Conservation (phyloP, 2,329 filamentous ascomycete species). For the Mariannaea elegans region DNA sequence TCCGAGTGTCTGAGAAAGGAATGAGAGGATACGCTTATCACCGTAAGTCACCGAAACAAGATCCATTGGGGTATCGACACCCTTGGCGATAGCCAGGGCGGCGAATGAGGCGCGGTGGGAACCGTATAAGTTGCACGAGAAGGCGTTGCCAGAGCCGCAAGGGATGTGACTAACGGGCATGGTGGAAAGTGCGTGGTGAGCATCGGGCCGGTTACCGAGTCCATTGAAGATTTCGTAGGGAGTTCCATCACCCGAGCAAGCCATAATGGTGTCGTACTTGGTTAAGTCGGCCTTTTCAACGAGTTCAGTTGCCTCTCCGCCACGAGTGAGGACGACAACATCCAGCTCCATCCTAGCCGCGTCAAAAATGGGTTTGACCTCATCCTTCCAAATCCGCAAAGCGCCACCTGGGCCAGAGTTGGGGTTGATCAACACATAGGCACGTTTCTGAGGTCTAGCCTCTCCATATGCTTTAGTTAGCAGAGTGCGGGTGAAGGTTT, state of each 20-base stretch:
- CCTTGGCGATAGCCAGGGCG: constrained; percentile 87
- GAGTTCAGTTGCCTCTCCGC: constrained; percentile 82
- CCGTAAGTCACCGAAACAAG: constrained; percentile 89
- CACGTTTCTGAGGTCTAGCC: constrained; percentile 75
- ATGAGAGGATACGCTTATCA: constrained; percentile 77
- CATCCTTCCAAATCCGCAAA: constrained; percentile 74
- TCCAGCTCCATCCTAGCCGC: constrained; percentile 83
- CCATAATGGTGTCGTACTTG: constrained; percentile 84
- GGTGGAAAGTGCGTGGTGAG: constrained; percentile 75
- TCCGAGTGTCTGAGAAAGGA: constrained; percentile 89
- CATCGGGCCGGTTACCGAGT: constrained; percentile 79
- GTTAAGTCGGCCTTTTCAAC: constrained; percentile 79
- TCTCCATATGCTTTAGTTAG: constrained; percentile 75
- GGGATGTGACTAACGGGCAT: constrained; percentile 88
- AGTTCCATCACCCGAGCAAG: constrained; percentile 91
- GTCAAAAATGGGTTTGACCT: constrained; percentile 83
- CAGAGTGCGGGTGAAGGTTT: constrained; percentile 73
- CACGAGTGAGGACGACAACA: constrained; percentile 73
- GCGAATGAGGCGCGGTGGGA: constrained; percentile 79
- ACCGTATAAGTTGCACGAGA: constrained; percentile 89
- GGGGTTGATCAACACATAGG: constrained; percentile 92
- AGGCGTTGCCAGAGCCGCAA: constrained; percentile 92
- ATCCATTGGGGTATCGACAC: constrained; percentile 83
- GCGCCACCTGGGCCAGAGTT: constrained; percentile 86
- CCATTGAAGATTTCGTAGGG: constrained; percentile 97